A percentile compares a stretch with the other conserved stretches of the same genome.
These are phyloP conservation scores for Theobroma cacao DNA, from an alignment of 345 rosid species.

Conservation along the genomic window DNA sequence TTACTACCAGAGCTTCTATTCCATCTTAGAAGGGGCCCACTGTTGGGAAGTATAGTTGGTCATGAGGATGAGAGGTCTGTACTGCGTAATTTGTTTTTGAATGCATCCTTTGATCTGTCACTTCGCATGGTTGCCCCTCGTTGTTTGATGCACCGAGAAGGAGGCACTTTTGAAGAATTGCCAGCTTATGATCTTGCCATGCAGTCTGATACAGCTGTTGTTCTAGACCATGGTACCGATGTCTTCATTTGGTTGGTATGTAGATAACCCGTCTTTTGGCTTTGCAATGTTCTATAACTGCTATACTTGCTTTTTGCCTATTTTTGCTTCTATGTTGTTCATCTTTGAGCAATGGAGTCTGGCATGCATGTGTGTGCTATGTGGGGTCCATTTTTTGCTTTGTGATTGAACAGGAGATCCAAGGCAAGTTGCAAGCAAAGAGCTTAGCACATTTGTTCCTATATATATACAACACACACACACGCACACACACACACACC, in stretches of 20 bases:
- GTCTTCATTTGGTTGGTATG: slow-evolving; percentile 98
- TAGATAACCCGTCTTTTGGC: slow-evolving; percentile 9
- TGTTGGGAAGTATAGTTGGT: slow-evolving; percentile 93
- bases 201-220: slow-evolving; percentile 97
- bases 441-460: background rate
- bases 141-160: slow-evolving; percentile 93
- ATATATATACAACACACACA: too few relatives aligned
- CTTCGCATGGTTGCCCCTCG: slow-evolving; percentile 95
- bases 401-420: background rate
- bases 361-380: background rate
- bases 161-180: slow-evolving; percentile 94
- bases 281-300: background rate
- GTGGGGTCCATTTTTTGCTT: background rate
- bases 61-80: slow-evolving; percentile 98
- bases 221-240: slow-evolving; percentile 97
- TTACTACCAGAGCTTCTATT: slow-evolving; percentile 79
- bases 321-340: slow-evolving; percentile 11
- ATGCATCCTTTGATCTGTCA: slow-evolving; percentile 90
- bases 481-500: too few relatives aligned
- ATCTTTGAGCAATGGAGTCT: background rate
- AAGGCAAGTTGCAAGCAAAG: background rate
- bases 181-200: slow-evolving; percentile 89
- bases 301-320: background rate
- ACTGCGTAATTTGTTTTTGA: slow-evolving; percentile 77
- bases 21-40: slow-evolving; percentile 90